Evolutionary conservation across 805 yeast genomes (phyloP).

Genomic region (Kuraishia borneana): DNA sequence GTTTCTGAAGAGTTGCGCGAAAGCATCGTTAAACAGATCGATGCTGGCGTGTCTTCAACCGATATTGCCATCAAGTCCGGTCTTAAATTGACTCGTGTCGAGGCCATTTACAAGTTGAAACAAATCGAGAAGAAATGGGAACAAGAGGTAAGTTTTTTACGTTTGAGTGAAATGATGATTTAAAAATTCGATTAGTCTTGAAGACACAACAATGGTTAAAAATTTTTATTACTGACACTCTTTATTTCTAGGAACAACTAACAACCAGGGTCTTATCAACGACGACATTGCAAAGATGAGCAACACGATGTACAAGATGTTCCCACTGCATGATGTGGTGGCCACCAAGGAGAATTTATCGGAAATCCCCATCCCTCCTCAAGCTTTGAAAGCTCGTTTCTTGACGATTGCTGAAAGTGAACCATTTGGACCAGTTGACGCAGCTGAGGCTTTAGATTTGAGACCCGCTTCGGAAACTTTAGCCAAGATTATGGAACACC

Average conservation of each 20-base stretch:
- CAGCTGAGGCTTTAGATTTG: conserved; percentile 71
- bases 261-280: conserved; percentile 35
- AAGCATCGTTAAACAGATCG: conserved; percentile 46
- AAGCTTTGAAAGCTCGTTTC: conserved; percentile 73
- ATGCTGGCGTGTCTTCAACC: conserved; percentile 47
- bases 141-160: conserved; percentile 39
- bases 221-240: conserved; percentile 9
- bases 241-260: conserved; percentile 17
- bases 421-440: conserved; percentile 93
- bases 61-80: conserved; percentile 72
- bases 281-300: conserved; percentile 51
- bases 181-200: conserved; percentile 62
- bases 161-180: neutral
- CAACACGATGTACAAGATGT: conserved; percentile 59
- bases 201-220: conserved; percentile 55
- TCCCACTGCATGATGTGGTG: conserved; percentile 55
- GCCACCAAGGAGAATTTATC: conserved; percentile 62
- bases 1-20: conserved; percentile 49
- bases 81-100: conserved; percentile 74
- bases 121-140: conserved; percentile 55
- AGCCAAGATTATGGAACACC: conserved; percentile 51
- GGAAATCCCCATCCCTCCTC: conserved; percentile 87
- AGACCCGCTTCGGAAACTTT: conserved; percentile 83
- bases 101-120: conserved; percentile 69
- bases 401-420: conserved; percentile 87